A percentile compares a stretch with the other conserved stretches of the same genome.
These are phyloP conservation scores for Chrysoporthe cubensis DNA, from an alignment of 2,329 filamentous ascomycete genomes.

Conservation along the genomic window DNA sequence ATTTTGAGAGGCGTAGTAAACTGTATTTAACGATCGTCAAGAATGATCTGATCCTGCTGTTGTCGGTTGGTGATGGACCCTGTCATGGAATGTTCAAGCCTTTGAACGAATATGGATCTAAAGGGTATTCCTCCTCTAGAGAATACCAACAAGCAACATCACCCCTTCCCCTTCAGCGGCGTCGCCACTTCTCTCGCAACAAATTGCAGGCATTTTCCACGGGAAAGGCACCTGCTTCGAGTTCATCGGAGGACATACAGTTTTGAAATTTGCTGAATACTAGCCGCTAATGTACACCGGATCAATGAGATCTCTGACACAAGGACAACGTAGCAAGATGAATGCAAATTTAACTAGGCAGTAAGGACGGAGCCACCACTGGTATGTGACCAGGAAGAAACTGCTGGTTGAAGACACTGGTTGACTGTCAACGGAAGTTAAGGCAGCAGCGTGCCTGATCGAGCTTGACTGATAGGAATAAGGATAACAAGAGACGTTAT, in stretches of 20 bases:
- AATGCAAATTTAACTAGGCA: too few species aligned
- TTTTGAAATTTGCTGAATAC: not conserved
- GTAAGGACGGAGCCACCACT: too few species aligned
- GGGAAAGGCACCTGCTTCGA: not conserved
- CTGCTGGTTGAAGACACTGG: too few species aligned
- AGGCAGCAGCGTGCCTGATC: too few species aligned
- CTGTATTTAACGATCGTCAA: not conserved
- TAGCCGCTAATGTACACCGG: too few species aligned
- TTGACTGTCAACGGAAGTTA: too few species aligned
- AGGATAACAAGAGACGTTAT: too few species aligned
- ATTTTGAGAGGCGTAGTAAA: not conserved
- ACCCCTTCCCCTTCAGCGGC: not conserved
- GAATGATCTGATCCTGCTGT: not conserved
- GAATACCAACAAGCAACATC: not conserved
- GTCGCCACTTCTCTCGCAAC: not conserved
- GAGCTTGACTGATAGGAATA: too few species aligned
- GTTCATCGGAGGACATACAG: not conserved
- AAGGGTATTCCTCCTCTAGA: not conserved
- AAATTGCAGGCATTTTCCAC: not conserved
- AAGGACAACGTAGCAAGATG: too few species aligned
- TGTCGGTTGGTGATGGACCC: not conserved
- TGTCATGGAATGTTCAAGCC: not conserved
- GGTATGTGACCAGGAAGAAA: too few species aligned
- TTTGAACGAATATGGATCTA: not conserved
- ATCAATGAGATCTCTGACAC: too few species aligned